Conservation (phyloP, 306 rosid genomes). For the Begonia masoniana region DNA sequence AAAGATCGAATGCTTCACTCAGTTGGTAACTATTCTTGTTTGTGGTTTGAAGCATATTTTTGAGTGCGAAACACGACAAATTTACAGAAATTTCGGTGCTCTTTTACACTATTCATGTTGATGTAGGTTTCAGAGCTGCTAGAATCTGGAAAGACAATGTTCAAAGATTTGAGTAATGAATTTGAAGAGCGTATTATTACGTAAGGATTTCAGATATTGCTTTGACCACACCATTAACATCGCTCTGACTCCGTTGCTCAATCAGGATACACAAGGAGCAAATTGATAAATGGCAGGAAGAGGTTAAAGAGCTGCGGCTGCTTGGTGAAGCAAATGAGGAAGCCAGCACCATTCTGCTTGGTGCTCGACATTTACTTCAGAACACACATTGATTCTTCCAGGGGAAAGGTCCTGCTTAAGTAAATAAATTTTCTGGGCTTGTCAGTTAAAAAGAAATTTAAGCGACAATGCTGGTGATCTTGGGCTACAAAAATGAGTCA, state of each 20-base stretch:
- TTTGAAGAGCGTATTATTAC: slow-evolving; percentile 66
- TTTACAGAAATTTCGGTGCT: too few species aligned
- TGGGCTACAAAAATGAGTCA: too few species aligned
- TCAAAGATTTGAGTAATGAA: slow-evolving; percentile 47
- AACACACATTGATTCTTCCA: slow-evolving; percentile 31
- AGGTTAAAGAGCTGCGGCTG: slow-evolving; percentile 47
- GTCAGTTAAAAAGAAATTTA: neutral
- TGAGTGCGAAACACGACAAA: neutral
- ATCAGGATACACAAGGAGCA: slow-evolving; percentile 67
- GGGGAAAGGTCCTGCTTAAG: slow-evolving; percentile 10
- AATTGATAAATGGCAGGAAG: slow-evolving; percentile 76
- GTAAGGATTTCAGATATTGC: slow-evolving; percentile 25
- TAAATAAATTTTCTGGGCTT: slow-evolving; percentile 1
- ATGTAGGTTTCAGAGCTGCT: slow-evolving; percentile 66
- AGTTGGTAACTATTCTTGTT: slow-evolving; percentile 35
- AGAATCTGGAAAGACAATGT: slow-evolving; percentile 56
- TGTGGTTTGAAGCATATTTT: neutral
- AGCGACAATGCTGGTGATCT: neutral
- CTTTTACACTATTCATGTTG: slow-evolving; percentile 1
- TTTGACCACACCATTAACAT: neutral
- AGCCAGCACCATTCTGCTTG: slow-evolving; percentile 42
- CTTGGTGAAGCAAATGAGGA: slow-evolving; percentile 72
- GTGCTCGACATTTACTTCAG: slow-evolving; percentile 60
- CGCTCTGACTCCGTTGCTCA: neutral
- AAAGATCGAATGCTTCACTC: slow-evolving; percentile 62